Evolutionary conservation across 2,329 filamentous ascomycete genomes (phyloP), one percentile per base, ranked within the genome.

Genomic region (Eurotiales sp.): DNA sequence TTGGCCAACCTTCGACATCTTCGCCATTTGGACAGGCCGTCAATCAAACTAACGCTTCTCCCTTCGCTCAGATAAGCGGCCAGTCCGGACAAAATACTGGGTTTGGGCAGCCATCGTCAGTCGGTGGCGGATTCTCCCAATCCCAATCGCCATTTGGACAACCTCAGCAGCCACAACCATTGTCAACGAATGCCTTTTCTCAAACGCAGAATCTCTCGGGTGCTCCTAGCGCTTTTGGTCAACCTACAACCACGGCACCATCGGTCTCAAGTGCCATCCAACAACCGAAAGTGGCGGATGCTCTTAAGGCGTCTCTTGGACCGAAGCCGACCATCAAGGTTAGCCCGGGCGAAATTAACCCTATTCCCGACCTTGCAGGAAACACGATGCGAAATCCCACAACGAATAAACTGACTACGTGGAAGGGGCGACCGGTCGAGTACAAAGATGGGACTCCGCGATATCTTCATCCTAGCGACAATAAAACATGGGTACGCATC

Each of bases 401-500:
- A 34, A 66, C 63, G 5, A 67, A 71, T 19, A 66, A 60, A 27
- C 67, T 89, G 1, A 65, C 69, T 0, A 71, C 72, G 52, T 90
- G 85, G 75, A 87, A 87, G 58, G 81, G 81, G 15, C 80, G 80
- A 56, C 75, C 75, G 0, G 84, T 89, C 0, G 67, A 72, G 1
- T 88, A 88, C 65, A 44, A 51, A 40, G 76, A 80, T 57, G 68
- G 74, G 25, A 64, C 68, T 17, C 79, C 84, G 0, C 74, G 72
- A 57, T 77, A 74, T 55, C 61, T 81, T 73, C 47, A 73, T 75
- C 58, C 76, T 57, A 55, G 79, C 32, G 79, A 72, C 51, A 66
- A 84, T 58, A 79, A 82, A 29, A 77, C 70, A 0, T 82, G 79
- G 72, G 75, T 79, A 46, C 83, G 80, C 57, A 84, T 92, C 44